A percentile compares a stretch with the other conserved stretches of the same genome.
Conservation (phyloP, 2,329 filamentous ascomycete species). For the Botryotinia convoluta region DNA sequence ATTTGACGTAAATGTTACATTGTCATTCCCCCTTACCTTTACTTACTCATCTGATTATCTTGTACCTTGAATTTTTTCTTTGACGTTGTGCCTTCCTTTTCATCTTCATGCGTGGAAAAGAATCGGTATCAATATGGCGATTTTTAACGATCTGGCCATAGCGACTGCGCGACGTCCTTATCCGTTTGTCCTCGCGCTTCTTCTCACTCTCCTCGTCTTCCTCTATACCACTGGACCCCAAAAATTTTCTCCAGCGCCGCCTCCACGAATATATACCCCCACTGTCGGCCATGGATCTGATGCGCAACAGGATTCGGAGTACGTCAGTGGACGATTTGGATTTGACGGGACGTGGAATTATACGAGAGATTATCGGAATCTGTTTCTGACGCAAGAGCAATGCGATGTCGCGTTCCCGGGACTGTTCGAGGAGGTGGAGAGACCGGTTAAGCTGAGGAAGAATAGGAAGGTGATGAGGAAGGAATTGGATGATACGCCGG, state of each 20-base stretch:
- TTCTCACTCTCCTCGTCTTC: background rate
- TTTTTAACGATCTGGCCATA: background rate
- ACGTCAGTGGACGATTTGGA: background rate
- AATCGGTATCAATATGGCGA: background rate
- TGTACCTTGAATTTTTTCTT: background rate
- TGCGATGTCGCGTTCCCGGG: slow-evolving; percentile 21
- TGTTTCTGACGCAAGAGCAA: slow-evolving; percentile 19
- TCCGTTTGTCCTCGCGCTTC: background rate
- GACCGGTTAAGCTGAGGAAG: slow-evolving; percentile 16
- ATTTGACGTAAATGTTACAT: background rate
- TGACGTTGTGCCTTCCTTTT: background rate
- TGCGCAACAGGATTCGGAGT: background rate
- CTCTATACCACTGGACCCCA: background rate
- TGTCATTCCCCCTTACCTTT: background rate
- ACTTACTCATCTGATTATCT: background rate
- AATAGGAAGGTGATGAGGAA: slow-evolving; percentile 9
- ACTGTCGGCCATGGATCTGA: background rate
- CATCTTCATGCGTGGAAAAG: background rate
- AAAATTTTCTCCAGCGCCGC: background rate
- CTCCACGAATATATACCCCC: background rate
- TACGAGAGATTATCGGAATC: slow-evolving; percentile 16
- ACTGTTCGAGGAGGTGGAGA: slow-evolving; percentile 24
- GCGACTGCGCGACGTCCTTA: background rate
- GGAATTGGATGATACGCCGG: slow-evolving; percentile 14
- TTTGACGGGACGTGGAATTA: slow-evolving; percentile 16